phyloP scores from a whole-genome alignment of 208 protist species.

The Crithidia expoeki region DNA sequence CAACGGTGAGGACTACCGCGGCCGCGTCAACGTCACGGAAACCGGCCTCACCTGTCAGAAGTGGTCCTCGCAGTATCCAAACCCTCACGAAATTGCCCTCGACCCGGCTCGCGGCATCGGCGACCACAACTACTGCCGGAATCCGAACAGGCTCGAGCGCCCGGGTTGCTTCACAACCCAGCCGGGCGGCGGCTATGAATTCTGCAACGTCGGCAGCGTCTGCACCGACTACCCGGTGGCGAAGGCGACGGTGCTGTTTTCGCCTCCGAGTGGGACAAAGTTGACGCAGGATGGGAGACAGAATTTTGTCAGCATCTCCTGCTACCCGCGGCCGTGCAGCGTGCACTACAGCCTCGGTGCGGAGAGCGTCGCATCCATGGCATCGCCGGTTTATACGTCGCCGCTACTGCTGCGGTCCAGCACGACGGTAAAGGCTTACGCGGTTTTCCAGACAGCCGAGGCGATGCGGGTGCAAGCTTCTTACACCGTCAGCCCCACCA shows the following conservation, averaged over 20 bases:
- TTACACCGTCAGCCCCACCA: conserved; percentile 36
- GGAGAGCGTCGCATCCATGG: conserved; percentile 14
- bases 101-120: conserved; percentile 51
- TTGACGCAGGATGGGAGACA: conserved; percentile 25
- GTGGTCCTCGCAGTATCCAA: conserved; percentile 49
- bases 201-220: conserved; percentile 56
- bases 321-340: conserved; percentile 54
- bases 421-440: conserved; percentile 50
- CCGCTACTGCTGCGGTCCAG: conserved; percentile 41
- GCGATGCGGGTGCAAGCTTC: conserved; percentile 33
- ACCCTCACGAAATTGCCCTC: conserved; percentile 42
- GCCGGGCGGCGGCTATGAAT: conserved; percentile 43
- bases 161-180: conserved; percentile 66
- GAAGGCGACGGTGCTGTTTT: conserved; percentile 37
- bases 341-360: conserved; percentile 65
- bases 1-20: conserved; percentile 69
- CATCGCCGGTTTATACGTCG: conserved; percentile 27
- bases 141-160: conserved; percentile 44
- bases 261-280: conserved; percentile 31
- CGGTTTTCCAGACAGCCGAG: conserved; percentile 32
- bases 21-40: conserved; percentile 52
- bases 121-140: conserved; percentile 79
- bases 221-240: conserved; percentile 32
- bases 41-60: conserved; percentile 56
- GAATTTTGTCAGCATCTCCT: conserved; percentile 43